Evolutionary conservation across 768 basidiomycete genomes (phyloP).

Genomic region (Rhodocollybia butyracea): DNA sequence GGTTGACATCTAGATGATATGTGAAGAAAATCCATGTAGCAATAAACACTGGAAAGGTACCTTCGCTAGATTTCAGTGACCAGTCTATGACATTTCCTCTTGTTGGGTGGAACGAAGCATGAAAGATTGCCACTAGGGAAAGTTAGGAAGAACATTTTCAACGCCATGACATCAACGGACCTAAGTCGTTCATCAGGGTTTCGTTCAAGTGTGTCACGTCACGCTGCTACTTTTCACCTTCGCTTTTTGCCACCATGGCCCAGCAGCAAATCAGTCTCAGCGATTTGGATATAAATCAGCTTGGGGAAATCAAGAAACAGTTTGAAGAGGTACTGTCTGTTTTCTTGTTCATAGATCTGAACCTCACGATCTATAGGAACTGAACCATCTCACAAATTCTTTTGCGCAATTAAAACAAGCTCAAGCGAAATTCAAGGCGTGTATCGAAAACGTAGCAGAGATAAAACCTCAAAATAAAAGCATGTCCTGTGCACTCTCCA

Average conservation of each 20-base stretch:
- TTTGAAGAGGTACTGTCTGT: slow-evolving; percentile 71
- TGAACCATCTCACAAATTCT: slow-evolving; percentile 87
- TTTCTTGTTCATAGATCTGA: not conserved
- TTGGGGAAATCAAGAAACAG: slow-evolving; percentile 86
- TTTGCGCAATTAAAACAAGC: slow-evolving; percentile 92
- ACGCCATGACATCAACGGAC: not conserved
- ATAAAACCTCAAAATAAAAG: slow-evolving; percentile 69
- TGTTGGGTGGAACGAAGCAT: slow-evolving; percentile 82
- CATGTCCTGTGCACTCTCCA: slow-evolving; percentile 19
- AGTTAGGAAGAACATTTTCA: not conserved
- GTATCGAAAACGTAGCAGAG: slow-evolving; percentile 77
- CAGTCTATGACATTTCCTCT: slow-evolving; percentile 79
- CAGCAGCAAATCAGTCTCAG: slow-evolving; percentile 75
- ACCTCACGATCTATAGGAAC: slow-evolving; percentile 56
- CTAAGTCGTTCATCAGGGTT: slow-evolving; percentile 5
- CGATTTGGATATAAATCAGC: slow-evolving; percentile 83
- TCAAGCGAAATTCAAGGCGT: slow-evolving; percentile 87
- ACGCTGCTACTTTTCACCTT: not conserved
- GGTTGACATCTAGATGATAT: slow-evolving; percentile 47
- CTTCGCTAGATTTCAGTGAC: slow-evolving; percentile 68
- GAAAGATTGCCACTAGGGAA: slow-evolving; percentile 71
- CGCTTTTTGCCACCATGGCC: slow-evolving; percentile 18
- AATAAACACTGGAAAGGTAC: slow-evolving; percentile 30
- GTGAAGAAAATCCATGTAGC: not conserved
- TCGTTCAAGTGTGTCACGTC: not conserved